Conservation (phyloP, 495 filamentous ascomycete species). For the Chaetomium fimeti region DNA sequence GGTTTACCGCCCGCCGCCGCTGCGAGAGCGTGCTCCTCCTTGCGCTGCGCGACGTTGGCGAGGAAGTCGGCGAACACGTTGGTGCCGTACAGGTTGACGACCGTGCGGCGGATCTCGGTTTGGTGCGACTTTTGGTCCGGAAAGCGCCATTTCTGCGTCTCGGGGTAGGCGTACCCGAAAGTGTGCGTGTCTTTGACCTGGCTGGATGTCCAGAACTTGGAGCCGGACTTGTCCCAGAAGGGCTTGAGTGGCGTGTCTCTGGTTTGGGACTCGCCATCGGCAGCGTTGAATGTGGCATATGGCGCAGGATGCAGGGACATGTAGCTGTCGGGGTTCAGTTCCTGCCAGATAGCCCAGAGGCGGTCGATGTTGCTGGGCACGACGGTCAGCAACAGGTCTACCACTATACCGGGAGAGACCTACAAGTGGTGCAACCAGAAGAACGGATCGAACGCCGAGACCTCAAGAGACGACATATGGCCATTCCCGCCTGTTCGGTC, state of each 20-base stretch:
- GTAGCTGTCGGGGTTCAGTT: constrained; percentile 57
- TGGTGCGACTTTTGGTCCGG: constrained; percentile 20
- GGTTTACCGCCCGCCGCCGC: constrained; percentile 1
- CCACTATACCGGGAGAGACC: not conserved
- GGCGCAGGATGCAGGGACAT: constrained; percentile 50
- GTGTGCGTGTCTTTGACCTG: constrained; percentile 38
- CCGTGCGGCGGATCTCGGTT: constrained; percentile 18
- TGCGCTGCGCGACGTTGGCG: constrained; percentile 21
- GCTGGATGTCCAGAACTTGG: constrained; percentile 49
- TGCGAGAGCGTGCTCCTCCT: constrained; percentile 4
- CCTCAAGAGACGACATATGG: constrained; percentile 62
- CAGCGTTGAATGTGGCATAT: constrained; percentile 53
- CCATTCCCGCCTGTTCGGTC: constrained; percentile 54
- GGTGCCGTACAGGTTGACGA: constrained; percentile 30
- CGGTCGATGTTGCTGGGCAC: constrained; percentile 54
- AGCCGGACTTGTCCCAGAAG: constrained; percentile 44
- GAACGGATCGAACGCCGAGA: constrained; percentile 68
- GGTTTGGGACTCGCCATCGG: constrained; percentile 41
- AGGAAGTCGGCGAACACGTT: constrained; percentile 32
- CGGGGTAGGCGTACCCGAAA: constrained; percentile 62
- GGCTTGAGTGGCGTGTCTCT: constrained; percentile 43
- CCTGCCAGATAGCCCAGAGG: constrained; percentile 69
- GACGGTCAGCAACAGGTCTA: not conserved
- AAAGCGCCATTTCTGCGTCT: constrained; percentile 44
- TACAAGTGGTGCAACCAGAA: constrained; percentile 68